Conservation (phyloP, 2,329 filamentous ascomycete species). For the Diaporthe vexans region DNA sequence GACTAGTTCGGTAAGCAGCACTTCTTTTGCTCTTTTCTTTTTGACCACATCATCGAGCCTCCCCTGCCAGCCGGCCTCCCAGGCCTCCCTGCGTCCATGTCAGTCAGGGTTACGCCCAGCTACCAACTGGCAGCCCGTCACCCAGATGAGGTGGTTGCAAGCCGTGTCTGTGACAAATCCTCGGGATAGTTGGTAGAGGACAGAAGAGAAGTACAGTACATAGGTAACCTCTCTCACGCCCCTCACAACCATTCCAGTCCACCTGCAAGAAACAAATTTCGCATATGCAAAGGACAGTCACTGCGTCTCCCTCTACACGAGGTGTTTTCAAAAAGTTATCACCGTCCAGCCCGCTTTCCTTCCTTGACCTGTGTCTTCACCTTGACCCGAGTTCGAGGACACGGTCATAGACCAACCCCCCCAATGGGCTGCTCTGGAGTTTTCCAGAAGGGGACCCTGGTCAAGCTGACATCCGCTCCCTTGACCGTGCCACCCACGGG, state of each 20-base stretch:
- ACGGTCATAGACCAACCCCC: not conserved
- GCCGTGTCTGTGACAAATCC: constrained; percentile 12
- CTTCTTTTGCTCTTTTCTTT: constrained; percentile 14
- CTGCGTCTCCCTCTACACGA: not conserved
- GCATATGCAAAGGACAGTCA: not conserved
- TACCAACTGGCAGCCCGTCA: not conserved
- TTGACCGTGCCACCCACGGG: constrained; percentile 5
- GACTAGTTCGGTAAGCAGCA: constrained; percentile 9
- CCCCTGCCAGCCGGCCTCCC: constrained; percentile 13
- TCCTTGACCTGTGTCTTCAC: not conserved
- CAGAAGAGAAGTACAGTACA: not conserved
- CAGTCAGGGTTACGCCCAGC: not conserved
- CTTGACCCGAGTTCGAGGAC: constrained; percentile 19
- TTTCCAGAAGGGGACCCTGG: constrained; percentile 16
- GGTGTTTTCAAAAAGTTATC: not conserved
- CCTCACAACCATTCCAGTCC: not conserved
- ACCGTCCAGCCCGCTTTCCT: not conserved
- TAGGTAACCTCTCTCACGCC: too few species aligned
- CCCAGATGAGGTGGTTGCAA: constrained; percentile 1
- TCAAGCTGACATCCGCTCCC: constrained; percentile 20
- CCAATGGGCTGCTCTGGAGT: not conserved
- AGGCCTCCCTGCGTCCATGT: not conserved
- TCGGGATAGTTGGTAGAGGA: not conserved
- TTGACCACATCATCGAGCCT: constrained; percentile 10
- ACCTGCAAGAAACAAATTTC: not conserved